Evolutionary conservation across 768 basidiomycete genomes (phyloP).

Genomic region (Amanita molliuscula): DNA sequence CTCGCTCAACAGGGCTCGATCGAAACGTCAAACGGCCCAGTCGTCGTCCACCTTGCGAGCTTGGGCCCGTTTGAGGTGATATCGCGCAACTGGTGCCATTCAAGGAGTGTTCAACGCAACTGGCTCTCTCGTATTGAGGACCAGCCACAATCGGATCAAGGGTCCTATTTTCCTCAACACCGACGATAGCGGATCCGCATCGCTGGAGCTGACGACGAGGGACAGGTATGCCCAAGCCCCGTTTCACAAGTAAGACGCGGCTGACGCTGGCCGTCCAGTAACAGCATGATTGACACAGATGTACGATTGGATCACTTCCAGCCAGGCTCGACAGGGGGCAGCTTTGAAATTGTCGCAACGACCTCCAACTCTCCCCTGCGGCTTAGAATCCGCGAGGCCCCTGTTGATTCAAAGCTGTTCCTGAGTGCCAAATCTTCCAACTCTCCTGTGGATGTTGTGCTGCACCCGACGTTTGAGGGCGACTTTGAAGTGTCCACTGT

Average conservation of each 20-base stretch:
- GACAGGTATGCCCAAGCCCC: conserved; percentile 25
- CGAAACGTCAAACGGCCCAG: conserved; percentile 31
- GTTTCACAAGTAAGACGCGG: not conserved
- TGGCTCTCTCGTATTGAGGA: conserved; percentile 18
- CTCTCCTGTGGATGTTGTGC: conserved; percentile 18
- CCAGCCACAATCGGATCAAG: conserved; percentile 31
- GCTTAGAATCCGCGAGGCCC: conserved; percentile 20
- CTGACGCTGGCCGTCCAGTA: conserved; percentile 9
- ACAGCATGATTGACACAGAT: not conserved
- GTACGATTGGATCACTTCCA: not conserved
- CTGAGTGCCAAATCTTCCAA: conserved; percentile 23
- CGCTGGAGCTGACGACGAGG: conserved; percentile 18
- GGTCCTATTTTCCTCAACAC: conserved; percentile 27
- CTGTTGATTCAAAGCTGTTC: conserved; percentile 22
- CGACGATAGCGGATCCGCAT: conserved; percentile 16
- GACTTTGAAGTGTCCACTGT: conserved; percentile 15
- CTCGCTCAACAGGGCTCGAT: conserved; percentile 15
- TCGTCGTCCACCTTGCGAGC: conserved; percentile 34
- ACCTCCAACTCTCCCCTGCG: conserved; percentile 23
- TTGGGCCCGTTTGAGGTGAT: conserved; percentile 17
- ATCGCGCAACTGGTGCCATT: conserved; percentile 35
- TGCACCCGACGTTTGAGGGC: conserved; percentile 30
- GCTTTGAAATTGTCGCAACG: conserved; percentile 19
- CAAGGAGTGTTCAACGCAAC: conserved; percentile 32
- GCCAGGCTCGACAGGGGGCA: conserved; percentile 12